A percentile compares a stretch with the other conserved stretches of the same genome.
phyloP scores from a whole-genome alignment of 139 green algal species.

The Pseudopediastrum boryanum region DNA sequence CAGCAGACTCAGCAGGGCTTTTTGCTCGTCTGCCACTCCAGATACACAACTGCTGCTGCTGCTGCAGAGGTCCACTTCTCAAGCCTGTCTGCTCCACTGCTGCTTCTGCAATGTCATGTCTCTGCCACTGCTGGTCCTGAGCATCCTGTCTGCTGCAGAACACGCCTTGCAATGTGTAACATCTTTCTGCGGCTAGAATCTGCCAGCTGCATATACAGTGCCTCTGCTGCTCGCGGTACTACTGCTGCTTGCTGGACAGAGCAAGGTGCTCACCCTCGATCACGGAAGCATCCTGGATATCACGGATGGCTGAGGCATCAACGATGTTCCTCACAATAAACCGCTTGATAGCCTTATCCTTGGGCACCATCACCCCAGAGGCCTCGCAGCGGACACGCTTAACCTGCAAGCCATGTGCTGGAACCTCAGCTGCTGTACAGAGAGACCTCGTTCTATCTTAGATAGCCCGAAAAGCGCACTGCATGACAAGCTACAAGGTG shows the following conservation, averaged over 20 bases:
- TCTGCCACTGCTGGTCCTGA: neutral
- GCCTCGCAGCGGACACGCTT: conserved; percentile 94
- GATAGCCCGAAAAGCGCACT: neutral
- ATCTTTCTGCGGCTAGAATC: no score
- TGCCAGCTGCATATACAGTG: no score
- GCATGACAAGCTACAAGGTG: neutral
- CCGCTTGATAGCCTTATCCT: conserved; percentile 99
- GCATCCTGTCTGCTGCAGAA: neutral
- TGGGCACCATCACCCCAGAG: conserved; percentile 93
- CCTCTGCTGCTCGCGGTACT: neutral
- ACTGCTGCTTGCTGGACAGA: neutral
- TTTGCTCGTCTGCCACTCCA: no score
- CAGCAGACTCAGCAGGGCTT: no score
- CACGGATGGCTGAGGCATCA: conserved; percentile 96
- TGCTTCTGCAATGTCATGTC: neutral
- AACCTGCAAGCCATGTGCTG: conserved; percentile 61
- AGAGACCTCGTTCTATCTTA: neutral
- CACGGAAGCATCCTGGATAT: conserved; percentile 96
- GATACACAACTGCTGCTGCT: conserved; percentile 22
- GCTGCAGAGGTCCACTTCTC: no score
- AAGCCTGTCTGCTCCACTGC: no score
- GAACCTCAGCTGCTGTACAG: neutral
- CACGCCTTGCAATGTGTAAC: no score
- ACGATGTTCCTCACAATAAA: conserved; percentile 99
- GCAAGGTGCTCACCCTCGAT: conserved; percentile 72